These are phyloP conservation scores for Leishmania braziliensis DNA, from an alignment of 208 protist species.

Conservation along the genomic window DNA sequence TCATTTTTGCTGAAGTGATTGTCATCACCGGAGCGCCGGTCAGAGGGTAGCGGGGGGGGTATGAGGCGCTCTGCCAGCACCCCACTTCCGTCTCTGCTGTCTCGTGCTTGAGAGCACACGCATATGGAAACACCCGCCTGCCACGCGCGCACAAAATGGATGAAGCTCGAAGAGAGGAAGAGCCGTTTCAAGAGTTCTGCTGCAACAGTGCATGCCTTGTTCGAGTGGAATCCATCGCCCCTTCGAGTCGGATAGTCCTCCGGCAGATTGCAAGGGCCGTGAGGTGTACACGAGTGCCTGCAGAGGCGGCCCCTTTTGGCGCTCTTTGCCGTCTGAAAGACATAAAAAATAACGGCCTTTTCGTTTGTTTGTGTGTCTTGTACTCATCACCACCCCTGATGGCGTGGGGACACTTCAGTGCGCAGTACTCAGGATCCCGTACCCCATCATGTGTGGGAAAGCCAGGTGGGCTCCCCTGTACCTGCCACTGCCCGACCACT, in stretches of 20 bases:
- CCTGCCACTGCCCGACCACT: not conserved
- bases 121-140: not conserved
- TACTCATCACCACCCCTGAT: not conserved
- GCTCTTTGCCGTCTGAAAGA: not conserved
- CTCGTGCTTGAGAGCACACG: not conserved
- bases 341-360: not conserved
- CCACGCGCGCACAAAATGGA: not conserved
- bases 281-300: not conserved
- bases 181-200: not conserved
- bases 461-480: not conserved
- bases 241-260: not conserved
- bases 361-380: not conserved
- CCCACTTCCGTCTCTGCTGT: not conserved
- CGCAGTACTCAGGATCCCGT: not conserved
- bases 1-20: not conserved
- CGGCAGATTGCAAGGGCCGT: not conserved
- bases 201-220: too few relatives aligned
- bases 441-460: not conserved
- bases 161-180: not conserved
- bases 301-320: too few relatives aligned
- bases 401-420: not conserved
- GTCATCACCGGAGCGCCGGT: not conserved
- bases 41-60: not conserved
- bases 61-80: not conserved
- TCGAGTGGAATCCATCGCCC: not conserved